Evolutionary conservation across 345 rosid species (phyloP).

Genomic region (sweet orange (Citrus sinensis)): DVS_A1.0 CM039162.1:1202001-1202500

Average conservation of each 20-base stretch:
- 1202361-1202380: background rate
- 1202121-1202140: conserved; percentile 57
- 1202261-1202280: background rate
- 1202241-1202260: background rate
- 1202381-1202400: background rate
- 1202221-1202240: background rate
- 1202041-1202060: conserved; percentile 36
- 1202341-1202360: background rate
- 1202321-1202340: background rate
- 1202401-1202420: background rate
- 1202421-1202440: background rate
- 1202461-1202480: background rate
- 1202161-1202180: background rate
- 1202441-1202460: background rate
- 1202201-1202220: background rate
- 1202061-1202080: conserved; percentile 30
- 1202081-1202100: conserved; percentile 45
- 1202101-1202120: conserved; percentile 47
- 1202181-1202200: background rate
- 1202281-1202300: background rate
- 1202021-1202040: background rate
- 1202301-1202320: background rate
- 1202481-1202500: background rate
- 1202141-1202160: background rate
- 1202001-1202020: background rate